Conservation (phyloP, 306 rosid species). For the Fragaria iinumae region DNA sequence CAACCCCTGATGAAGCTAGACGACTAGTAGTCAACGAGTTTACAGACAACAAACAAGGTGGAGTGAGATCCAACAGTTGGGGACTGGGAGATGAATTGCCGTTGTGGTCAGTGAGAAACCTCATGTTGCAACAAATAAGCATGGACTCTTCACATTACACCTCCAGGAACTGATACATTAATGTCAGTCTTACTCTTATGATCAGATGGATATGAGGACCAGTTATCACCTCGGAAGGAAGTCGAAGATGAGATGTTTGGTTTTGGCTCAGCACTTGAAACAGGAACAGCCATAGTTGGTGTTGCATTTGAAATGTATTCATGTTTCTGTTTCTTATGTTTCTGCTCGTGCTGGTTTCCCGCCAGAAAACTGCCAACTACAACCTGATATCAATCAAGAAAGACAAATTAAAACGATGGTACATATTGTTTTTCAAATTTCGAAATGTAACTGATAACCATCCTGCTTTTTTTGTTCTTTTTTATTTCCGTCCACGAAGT, state of each 20-base stretch:
- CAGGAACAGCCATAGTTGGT: slow-evolving; percentile 58
- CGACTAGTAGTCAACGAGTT: slow-evolving; percentile 29
- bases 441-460: not conserved
- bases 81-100: slow-evolving; percentile 34
- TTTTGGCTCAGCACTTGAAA: slow-evolving; percentile 61
- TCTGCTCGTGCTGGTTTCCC: slow-evolving; percentile 88
- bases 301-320: slow-evolving; percentile 42
- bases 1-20: slow-evolving; percentile 17
- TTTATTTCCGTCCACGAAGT: not conserved
- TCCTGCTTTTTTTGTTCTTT: not conserved
- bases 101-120: slow-evolving; percentile 37
- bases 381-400: slow-evolving; percentile 50
- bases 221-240: slow-evolving; percentile 62
- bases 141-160: slow-evolving; percentile 23
- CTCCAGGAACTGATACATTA: slow-evolving; percentile 65
- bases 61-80: slow-evolving; percentile 28
- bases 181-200: slow-evolving; percentile 62
- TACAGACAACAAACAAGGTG: slow-evolving; percentile 44
- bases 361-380: slow-evolving; percentile 94
- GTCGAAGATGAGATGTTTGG: slow-evolving; percentile 43
- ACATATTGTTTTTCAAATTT: not conserved
- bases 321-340: slow-evolving; percentile 70
- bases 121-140: slow-evolving; percentile 15
- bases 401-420: slow-evolving; percentile 21
- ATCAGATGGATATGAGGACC: slow-evolving; percentile 67